Percentiles rank a stretch among this genome's conserved stretches.
phyloP scores from a whole-genome alignment of 1,284 basidiomycete species.

The Cutaneotrichosporon sp. region DNA sequence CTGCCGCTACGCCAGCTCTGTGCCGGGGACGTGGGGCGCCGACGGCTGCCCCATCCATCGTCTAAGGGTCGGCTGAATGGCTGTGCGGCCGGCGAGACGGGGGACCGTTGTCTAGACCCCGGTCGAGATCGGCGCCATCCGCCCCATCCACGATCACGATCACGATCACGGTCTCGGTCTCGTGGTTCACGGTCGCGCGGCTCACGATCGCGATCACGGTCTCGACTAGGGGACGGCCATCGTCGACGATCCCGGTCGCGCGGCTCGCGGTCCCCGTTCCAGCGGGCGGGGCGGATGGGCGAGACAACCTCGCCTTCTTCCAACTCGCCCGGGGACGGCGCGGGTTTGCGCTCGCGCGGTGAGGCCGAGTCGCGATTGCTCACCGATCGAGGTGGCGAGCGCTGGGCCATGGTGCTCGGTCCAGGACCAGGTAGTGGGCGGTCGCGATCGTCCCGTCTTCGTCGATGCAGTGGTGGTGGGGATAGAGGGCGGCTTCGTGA shows the following conservation, averaged over 20 bases:
- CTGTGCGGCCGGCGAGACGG: slow-evolving; percentile 1
- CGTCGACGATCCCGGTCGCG: not conserved
- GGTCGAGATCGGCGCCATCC: slow-evolving; percentile 13
- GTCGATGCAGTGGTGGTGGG: not conserved
- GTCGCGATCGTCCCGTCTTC: slow-evolving; percentile 6
- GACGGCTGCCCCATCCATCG: slow-evolving; percentile 12
- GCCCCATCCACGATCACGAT: slow-evolving; percentile 14
- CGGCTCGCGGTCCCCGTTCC: slow-evolving; percentile 8
- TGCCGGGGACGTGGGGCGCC: slow-evolving; percentile 1
- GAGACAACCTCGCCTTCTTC: slow-evolving; percentile 46
- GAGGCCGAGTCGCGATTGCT: slow-evolving; percentile 12
- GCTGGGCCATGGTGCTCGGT: slow-evolving; percentile 14
- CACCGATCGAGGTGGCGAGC: slow-evolving; percentile 14
- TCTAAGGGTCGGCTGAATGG: slow-evolving; percentile 1
- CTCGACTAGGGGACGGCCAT: slow-evolving; percentile 4
- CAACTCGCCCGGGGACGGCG: slow-evolving; percentile 21
- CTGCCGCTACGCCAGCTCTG: slow-evolving; percentile 5
- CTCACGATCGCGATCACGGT: slow-evolving; percentile 14
- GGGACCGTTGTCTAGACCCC: slow-evolving; percentile 11
- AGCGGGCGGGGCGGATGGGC: slow-evolving; percentile 24
- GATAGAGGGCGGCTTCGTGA: not conserved
- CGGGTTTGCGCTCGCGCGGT: not conserved
- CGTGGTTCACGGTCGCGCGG: slow-evolving; percentile 7
- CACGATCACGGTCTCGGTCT: slow-evolving; percentile 15
- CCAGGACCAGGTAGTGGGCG: slow-evolving; percentile 13